Conservation (phyloP, 768 basidiomycete genomes). For the Serendipita sp. region DNA sequence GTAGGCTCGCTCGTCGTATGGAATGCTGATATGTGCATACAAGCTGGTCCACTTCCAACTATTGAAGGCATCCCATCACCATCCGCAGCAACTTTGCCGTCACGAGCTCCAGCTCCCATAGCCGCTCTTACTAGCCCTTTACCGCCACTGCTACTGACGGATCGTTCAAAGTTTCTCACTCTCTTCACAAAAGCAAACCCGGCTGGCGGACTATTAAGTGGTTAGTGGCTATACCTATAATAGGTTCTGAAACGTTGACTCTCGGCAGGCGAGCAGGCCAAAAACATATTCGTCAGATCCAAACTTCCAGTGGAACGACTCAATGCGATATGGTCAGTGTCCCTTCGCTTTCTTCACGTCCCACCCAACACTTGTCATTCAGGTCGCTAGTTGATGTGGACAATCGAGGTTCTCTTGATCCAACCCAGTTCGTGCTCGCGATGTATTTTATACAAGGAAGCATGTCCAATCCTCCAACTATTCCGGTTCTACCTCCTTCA, state of each 20-base stretch:
- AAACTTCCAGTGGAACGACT: constrained; percentile 75
- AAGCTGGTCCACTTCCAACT: constrained; percentile 71
- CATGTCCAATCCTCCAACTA: constrained; percentile 50
- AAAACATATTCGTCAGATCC: constrained; percentile 83
- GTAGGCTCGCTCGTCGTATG: constrained; percentile 5
- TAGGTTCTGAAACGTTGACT: constrained; percentile 1
- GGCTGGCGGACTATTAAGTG: constrained; percentile 58
- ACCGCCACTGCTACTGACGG: constrained; percentile 60
- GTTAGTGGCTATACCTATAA: constrained; percentile 26
- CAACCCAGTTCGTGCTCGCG: constrained; percentile 83
- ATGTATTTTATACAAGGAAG: constrained; percentile 93
- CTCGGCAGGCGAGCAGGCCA: constrained; percentile 62
- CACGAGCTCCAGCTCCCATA: constrained; percentile 40
- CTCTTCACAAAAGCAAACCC: constrained; percentile 64
- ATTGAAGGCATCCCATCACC: constrained; percentile 50
- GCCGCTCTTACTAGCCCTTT: constrained; percentile 41
- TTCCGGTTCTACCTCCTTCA: constrained; percentile 51
- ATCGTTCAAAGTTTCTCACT: constrained; percentile 68
- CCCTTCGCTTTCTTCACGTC: neutral
- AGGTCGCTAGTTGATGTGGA: constrained; percentile 96
- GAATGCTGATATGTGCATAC: constrained; percentile 13
- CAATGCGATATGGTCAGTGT: constrained; percentile 74
- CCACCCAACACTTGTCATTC: constrained; percentile 1
- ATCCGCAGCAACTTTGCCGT: constrained; percentile 32
- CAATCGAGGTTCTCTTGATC: constrained; percentile 74